Percentiles rank a stretch among this genome's conserved stretches.
Conservation (phyloP, 2,329 filamentous ascomycete species). For the Exophiala bonariae region DNA sequence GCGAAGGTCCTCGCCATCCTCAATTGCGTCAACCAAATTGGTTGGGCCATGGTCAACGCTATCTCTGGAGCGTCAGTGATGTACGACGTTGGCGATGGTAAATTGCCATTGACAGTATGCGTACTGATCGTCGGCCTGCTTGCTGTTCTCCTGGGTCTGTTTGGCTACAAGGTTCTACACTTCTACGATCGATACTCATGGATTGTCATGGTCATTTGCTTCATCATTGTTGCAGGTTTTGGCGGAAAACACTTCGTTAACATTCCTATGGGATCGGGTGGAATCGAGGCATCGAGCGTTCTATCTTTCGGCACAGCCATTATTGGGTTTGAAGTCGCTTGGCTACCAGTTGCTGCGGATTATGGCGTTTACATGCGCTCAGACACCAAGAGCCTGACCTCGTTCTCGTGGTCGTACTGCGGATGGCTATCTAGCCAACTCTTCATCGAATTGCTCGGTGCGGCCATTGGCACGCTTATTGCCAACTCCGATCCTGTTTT, state of each 20-base stretch:
- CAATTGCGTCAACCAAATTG: conserved; percentile 25
- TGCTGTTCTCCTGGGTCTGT: conserved; percentile 23
- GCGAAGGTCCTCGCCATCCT: conserved; percentile 24
- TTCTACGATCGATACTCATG: conserved; percentile 13
- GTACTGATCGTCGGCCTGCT: conserved; percentile 27
- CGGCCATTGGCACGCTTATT: conserved; percentile 18
- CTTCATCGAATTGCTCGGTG: conserved; percentile 22
- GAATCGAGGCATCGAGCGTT: conserved; percentile 15
- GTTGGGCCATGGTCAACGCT: conserved; percentile 24
- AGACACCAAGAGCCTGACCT: not conserved
- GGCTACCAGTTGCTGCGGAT: conserved; percentile 16
- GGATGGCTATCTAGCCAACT: conserved; percentile 14
- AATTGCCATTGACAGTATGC: conserved; percentile 25
- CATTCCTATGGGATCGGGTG: conserved; percentile 6
- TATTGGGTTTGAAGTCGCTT: conserved; percentile 30
- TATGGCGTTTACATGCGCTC: conserved; percentile 12
- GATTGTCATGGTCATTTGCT: conserved; percentile 25
- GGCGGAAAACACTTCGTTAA: conserved; percentile 24
- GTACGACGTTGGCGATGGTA: conserved; percentile 26
- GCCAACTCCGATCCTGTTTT: conserved; percentile 12
- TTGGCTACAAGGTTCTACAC: conserved; percentile 25
- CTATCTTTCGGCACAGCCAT: conserved; percentile 28
- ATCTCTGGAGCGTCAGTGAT: conserved; percentile 26
- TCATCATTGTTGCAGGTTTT: conserved; percentile 25
- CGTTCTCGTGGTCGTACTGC: conserved; percentile 5